Evolutionary conservation across 169 alveolate species (phyloP), one percentile per base, ranked within the genome.

Genomic region (Babesia bovis): DNA sequence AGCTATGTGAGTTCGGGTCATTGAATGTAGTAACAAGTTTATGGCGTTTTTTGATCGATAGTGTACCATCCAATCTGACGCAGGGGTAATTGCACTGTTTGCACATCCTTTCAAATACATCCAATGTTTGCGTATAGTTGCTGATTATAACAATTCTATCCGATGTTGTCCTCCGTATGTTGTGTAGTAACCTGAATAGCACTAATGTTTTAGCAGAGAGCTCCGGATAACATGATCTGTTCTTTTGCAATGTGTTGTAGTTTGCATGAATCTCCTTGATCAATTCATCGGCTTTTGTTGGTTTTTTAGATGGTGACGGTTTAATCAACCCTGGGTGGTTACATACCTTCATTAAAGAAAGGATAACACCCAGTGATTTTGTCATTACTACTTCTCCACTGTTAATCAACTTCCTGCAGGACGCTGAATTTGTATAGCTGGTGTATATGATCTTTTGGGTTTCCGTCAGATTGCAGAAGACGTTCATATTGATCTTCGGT

Each of bases 141-240:
- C 96, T 91, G 41, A 94, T 95, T 15, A 95, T 85, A 21, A 95
- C 97, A 12, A 95, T 93, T 66, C 94, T 92, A 53, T 95, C 98
- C 23, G 81, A 85, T 28, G 92, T 84, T 40, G 70, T 79, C 7
- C 86, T 85, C 44, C 94, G 75, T 19, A 91, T 85, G 35, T 84
- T 81, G 53, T 87, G 85, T 9, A 91, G 89, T 36, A 91, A 57
- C 66, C 90, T 85, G 67, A 28, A 73, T 13, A 82, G 83, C 28
- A 82, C 51, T n/a, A 66, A 74, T 36, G 78, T 61, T 36, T 85
- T 85, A 25, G 88, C 76, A 13, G 91, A 85, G 28, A 61, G 44
- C 44, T 78, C 82, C 19, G 75, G 83, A 49, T 70, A 38, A 41
- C 77, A 41, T 19, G 63, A 36, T 21, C 74, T 33, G 79, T 59